These are phyloP conservation scores for Scytalidium lignicola DNA, from an alignment of 2,329 filamentous ascomycete genomes.

Conservation along the genomic window DNA sequence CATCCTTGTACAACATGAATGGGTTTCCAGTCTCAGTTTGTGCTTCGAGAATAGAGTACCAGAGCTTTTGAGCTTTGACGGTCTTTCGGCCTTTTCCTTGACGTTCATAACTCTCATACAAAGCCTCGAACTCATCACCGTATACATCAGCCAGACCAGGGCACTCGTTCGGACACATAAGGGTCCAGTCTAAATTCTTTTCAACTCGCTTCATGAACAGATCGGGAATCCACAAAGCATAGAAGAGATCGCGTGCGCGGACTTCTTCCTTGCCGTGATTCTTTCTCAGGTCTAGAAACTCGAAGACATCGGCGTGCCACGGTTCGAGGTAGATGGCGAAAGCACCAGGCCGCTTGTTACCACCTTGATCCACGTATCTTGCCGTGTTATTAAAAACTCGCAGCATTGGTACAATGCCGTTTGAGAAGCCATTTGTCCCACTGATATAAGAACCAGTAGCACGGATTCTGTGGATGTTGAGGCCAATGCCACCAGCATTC, in stretches of 20 bases:
- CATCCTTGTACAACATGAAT: slow-evolving; percentile 99
- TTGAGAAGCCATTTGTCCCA: slow-evolving; percentile 96
- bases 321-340: slow-evolving; percentile 99
- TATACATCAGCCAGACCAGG: slow-evolving; percentile 94
- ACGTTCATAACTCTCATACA: slow-evolving; percentile 89
- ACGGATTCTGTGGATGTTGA: slow-evolving; percentile 95
- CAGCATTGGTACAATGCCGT: slow-evolving; percentile 96
- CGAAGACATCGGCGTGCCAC: slow-evolving; percentile 96
- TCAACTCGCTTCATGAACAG: slow-evolving; percentile 99
- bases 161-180: slow-evolving; percentile 97
- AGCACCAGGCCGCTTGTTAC: slow-evolving; percentile 97
- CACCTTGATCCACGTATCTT: slow-evolving; percentile 96
- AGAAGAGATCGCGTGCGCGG: slow-evolving; percentile 94
- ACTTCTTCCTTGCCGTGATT: slow-evolving; percentile 99
- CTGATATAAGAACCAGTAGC: slow-evolving; percentile 97
- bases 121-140: slow-evolving; percentile 91
- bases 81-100: slow-evolving; percentile 85
- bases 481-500: slow-evolving; percentile 95
- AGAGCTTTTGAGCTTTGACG: slow-evolving; percentile 96
- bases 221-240: slow-evolving; percentile 96
- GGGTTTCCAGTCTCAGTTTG: slow-evolving; percentile 99
- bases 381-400: slow-evolving; percentile 99
- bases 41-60: slow-evolving; percentile 96
- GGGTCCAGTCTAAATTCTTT: slow-evolving; percentile 92
- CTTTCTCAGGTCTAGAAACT: slow-evolving; percentile 96